These are phyloP conservation scores for Penicillium alfredii DNA, from an alignment of 495 filamentous ascomycete species.

Conservation along the genomic window DNA sequence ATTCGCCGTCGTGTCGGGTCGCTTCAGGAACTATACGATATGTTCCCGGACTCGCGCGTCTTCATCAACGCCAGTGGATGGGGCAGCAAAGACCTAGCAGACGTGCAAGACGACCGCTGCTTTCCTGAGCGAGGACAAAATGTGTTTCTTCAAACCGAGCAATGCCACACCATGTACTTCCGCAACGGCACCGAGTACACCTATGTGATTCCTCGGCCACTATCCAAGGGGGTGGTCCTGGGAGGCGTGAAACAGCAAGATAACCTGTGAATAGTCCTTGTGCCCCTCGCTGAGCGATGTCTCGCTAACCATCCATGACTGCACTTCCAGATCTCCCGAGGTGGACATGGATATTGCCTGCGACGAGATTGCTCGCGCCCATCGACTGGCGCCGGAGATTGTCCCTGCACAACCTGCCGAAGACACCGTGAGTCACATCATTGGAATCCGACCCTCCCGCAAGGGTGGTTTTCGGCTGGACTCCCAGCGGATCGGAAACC, in stretches of 20 bases:
- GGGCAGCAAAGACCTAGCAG: conserved; percentile 31
- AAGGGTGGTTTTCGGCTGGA: conserved; percentile 37
- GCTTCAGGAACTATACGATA: conserved; percentile 31
- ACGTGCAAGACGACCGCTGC: conserved; percentile 35
- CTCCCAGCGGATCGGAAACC: conserved; percentile 22
- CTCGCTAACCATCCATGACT: neutral
- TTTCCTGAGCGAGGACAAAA: conserved; percentile 42
- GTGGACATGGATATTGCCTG: conserved; percentile 34
- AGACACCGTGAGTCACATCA: conserved; percentile 29
- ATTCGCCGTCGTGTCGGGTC: conserved; percentile 35
- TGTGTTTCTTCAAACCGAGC: conserved; percentile 31
- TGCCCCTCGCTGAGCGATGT: too few relatives aligned
- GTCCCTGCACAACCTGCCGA: conserved; percentile 32
- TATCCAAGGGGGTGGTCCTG: conserved; percentile 38
- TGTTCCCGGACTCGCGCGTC: conserved; percentile 34
- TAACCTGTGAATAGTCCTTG: conserved; percentile 34
- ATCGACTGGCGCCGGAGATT: conserved; percentile 35
- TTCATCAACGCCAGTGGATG: conserved; percentile 43
- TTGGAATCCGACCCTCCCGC: conserved; percentile 38
- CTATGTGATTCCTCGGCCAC: conserved; percentile 45
- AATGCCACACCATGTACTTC: conserved; percentile 33
- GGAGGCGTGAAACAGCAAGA: conserved; percentile 43
- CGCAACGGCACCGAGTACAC: conserved; percentile 45
- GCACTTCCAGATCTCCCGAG: conserved; percentile 25
- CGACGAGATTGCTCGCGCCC: conserved; percentile 39